These are phyloP conservation scores for Aspergillaceae sp. DNA, from an alignment of 2,329 filamentous ascomycete genomes.

Conservation along the genomic window DNA sequence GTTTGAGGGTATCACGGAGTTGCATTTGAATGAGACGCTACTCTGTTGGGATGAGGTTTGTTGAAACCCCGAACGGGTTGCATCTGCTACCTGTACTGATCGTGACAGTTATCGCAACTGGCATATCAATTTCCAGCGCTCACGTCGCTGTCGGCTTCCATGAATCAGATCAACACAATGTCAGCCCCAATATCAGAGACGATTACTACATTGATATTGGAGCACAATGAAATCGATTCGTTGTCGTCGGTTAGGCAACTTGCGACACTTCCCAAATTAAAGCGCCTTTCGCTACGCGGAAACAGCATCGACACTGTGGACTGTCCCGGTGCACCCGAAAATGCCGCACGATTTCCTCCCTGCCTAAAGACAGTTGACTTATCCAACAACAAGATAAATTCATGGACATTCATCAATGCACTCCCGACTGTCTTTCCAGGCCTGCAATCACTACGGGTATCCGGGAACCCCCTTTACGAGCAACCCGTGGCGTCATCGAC, in stretches of 20 bases:
- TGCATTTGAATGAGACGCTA: slow-evolving; percentile 60
- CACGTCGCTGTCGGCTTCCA: slow-evolving; percentile 25
- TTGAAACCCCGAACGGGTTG: neutral
- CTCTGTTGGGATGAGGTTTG: slow-evolving; percentile 58
- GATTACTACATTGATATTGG: slow-evolving; percentile 41
- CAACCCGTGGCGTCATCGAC: slow-evolving; percentile 27
- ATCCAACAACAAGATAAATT: slow-evolving; percentile 60
- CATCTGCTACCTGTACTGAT: slow-evolving; percentile 6
- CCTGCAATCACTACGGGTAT: slow-evolving; percentile 65
- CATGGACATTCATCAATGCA: slow-evolving; percentile 66
- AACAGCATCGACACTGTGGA: slow-evolving; percentile 55
- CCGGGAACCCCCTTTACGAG: slow-evolving; percentile 77
- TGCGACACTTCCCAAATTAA: slow-evolving; percentile 44
- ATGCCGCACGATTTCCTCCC: slow-evolving; percentile 43
- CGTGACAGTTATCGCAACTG: slow-evolving; percentile 25
- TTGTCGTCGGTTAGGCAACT: slow-evolving; percentile 38
- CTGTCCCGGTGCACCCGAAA: slow-evolving; percentile 24
- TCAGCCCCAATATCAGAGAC: slow-evolving; percentile 21
- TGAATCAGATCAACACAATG: slow-evolving; percentile 27
- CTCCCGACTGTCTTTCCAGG: slow-evolving; percentile 63
- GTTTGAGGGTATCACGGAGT: slow-evolving; percentile 48
- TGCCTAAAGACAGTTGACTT: slow-evolving; percentile 60
- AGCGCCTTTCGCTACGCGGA: slow-evolving; percentile 57
- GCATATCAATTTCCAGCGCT: slow-evolving; percentile 28
- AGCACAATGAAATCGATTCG: slow-evolving; percentile 39